phyloP scores from a whole-genome alignment of 192 early-diverging fungal genomes.

The Backusella tarrabulga region DNA sequence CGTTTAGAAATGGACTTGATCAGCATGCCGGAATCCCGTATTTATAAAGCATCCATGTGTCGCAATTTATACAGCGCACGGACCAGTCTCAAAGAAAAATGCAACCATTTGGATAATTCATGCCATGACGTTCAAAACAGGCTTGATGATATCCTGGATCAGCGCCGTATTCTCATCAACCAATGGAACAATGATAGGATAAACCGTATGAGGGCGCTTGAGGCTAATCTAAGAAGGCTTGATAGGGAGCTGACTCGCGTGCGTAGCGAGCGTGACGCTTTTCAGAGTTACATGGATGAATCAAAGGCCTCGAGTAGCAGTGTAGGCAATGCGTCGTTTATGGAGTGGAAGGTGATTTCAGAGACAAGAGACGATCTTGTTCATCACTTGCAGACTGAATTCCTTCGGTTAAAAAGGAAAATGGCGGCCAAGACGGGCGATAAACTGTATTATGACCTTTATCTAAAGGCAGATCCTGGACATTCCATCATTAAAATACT shows the following conservation, averaged over 20 bases:
- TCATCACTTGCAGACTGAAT: constrained; percentile 3
- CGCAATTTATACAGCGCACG: constrained; percentile 10
- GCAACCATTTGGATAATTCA: neutral
- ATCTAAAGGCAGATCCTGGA: neutral
- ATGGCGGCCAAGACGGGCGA: constrained; percentile 16
- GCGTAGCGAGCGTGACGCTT: constrained; percentile 27
- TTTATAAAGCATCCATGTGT: constrained; percentile 20
- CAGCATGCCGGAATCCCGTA: constrained; percentile 11
- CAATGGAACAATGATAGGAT: constrained; percentile 12
- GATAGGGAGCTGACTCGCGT: constrained; percentile 22
- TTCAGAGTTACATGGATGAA: constrained; percentile 27
- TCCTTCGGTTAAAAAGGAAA: constrained; percentile 5
- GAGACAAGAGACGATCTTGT: constrained; percentile 17
- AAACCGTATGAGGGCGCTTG: neutral
- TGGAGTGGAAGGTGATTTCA: constrained; percentile 11
- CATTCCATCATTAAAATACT: neutral
- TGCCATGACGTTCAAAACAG: constrained; percentile 13
- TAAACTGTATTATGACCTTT: constrained; percentile 6
- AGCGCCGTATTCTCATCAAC: constrained; percentile 1
- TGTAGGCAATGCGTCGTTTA: constrained; percentile 8
- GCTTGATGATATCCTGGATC: constrained; percentile 4
- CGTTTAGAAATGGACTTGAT: constrained; percentile 26
- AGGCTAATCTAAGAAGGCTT: constrained; percentile 12
- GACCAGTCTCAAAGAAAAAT: constrained; percentile 18
- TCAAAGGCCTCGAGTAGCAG: constrained; percentile 14